phyloP scores from a whole-genome alignment of 192 early-diverging fungal genomes.

The Thamnidium elegans region DNA sequence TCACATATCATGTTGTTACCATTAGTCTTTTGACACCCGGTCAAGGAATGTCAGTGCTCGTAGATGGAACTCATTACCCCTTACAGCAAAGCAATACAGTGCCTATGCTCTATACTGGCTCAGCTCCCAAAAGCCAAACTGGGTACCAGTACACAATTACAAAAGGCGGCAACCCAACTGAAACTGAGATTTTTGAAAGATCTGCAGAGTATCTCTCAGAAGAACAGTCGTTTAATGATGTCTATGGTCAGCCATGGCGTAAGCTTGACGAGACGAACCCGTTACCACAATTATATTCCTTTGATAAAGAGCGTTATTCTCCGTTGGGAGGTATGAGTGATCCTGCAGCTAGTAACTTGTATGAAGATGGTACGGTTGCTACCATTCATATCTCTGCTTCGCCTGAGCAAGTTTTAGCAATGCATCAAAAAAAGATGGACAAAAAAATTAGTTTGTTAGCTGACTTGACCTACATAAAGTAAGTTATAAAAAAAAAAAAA shows the following conservation, averaged over 20 bases:
- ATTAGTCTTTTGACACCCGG: background rate
- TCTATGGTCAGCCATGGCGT: conserved; percentile 27
- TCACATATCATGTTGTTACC: conserved; percentile 16
- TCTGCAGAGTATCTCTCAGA: conserved; percentile 4
- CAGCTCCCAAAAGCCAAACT: background rate
- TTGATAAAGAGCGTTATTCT: too few species aligned
- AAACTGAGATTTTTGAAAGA: conserved; percentile 26
- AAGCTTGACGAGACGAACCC: background rate
- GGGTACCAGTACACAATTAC: conserved; percentile 20
- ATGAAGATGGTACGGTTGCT: conserved; percentile 38
- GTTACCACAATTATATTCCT: too few species aligned
- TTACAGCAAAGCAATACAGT: background rate
- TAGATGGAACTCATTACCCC: conserved; percentile 15
- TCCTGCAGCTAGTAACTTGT: conserved; percentile 15
- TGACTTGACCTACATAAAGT: conserved; percentile 22
- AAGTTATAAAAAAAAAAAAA: background rate
- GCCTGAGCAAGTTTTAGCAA: conserved; percentile 16
- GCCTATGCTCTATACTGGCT: conserved; percentile 18
- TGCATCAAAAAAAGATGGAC: conserved; percentile 22
- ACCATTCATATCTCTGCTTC: conserved; percentile 33
- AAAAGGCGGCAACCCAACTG: background rate
- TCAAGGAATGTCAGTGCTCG: conserved; percentile 1
- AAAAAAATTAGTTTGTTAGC: conserved; percentile 7
- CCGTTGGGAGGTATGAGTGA: too few species aligned
- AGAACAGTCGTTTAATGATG: conserved; percentile 20